phyloP scores from a whole-genome alignment of 805 yeast species.

The Teunomyces tritomae region DNA sequence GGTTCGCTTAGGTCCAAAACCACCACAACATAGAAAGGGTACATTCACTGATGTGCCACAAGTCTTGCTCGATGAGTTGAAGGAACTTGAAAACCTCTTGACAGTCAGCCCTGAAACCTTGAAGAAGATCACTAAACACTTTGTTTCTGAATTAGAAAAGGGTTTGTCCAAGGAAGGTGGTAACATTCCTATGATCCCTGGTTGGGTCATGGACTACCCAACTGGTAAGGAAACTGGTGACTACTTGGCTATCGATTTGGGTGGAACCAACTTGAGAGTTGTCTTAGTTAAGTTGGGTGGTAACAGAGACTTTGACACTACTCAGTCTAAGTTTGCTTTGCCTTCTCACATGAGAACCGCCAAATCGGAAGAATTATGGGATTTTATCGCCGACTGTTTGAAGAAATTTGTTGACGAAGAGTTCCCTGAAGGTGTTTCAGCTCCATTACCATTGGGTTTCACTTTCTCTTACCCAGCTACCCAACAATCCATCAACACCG shows the following conservation, averaged over 20 bases:
- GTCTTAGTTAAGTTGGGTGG: conserved; percentile 85
- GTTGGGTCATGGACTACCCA: conserved; percentile 94
- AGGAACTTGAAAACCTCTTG: conserved; percentile 58
- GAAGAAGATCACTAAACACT: conserved; percentile 67
- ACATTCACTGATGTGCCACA: conserved; percentile 61
- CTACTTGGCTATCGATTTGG: conserved; percentile 90
- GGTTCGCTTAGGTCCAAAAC: conserved; percentile 85
- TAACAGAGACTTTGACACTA: conserved; percentile 76
- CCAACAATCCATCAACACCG: conserved; percentile 80
- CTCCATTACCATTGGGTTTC: conserved; percentile 69
- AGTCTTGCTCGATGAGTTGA: conserved; percentile 56
- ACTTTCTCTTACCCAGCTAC: conserved; percentile 91
- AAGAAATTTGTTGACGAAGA: conserved; percentile 63
- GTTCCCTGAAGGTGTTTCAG: conserved; percentile 64
- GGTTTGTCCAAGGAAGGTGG: conserved; percentile 78
- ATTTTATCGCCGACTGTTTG: conserved; percentile 81
- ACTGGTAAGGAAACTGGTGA: conserved; percentile 90
- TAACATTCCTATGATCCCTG: conserved; percentile 94
- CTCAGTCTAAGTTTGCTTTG: conserved; percentile 81
- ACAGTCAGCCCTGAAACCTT: conserved; percentile 60
- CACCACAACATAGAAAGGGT: conserved; percentile 76
- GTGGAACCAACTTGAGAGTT: conserved; percentile 95
- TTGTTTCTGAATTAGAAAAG: conserved; percentile 73
- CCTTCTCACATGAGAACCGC: conserved; percentile 81
- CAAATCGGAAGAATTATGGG: conserved; percentile 71